Conservation (phyloP, 805 yeast genomes). For the Candida boidinii region DNA sequence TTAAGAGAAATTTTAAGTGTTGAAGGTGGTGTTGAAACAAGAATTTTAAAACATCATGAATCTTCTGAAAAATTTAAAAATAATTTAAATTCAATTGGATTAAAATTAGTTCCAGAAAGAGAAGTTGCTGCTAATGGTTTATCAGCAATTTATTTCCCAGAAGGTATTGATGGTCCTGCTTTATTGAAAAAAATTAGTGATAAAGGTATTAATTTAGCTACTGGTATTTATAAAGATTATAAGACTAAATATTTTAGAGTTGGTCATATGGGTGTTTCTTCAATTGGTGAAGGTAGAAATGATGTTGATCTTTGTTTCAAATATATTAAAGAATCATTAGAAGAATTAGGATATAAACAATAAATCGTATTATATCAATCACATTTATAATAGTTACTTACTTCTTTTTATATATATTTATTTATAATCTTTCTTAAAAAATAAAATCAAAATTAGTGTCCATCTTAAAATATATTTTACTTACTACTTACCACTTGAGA, state of each 20-base stretch:
- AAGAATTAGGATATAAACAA: constrained; percentile 33
- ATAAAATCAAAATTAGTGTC: background rate
- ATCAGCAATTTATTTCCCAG: constrained; percentile 79
- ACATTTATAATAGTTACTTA: background rate
- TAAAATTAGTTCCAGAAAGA: constrained; percentile 49
- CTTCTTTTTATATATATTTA: background rate
- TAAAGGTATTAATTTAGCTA: constrained; percentile 74
- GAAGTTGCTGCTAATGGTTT: constrained; percentile 79
- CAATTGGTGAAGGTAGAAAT: constrained; percentile 42
- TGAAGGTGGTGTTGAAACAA: constrained; percentile 35
- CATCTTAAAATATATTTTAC: background rate
- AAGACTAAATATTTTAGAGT: constrained; percentile 81
- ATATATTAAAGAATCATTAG: constrained; percentile 35
- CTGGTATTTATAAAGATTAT: constrained; percentile 80
- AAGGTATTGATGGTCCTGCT: constrained; percentile 59
- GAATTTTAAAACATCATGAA: constrained; percentile 55
- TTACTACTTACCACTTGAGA: too few relatives aligned
- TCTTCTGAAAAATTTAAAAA: constrained; percentile 62
- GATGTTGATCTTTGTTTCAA: constrained; percentile 44
- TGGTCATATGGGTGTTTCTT: constrained; percentile 93
- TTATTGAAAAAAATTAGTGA: constrained; percentile 48
- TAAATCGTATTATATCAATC: constrained; percentile 31
- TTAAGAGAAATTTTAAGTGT: constrained; percentile 53
- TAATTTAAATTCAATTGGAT: constrained; percentile 47
- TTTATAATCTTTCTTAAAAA: background rate